Base-by-base conservation (phyloP, 805 yeast genomes). In the Starmerella scarabaei region DNA sequence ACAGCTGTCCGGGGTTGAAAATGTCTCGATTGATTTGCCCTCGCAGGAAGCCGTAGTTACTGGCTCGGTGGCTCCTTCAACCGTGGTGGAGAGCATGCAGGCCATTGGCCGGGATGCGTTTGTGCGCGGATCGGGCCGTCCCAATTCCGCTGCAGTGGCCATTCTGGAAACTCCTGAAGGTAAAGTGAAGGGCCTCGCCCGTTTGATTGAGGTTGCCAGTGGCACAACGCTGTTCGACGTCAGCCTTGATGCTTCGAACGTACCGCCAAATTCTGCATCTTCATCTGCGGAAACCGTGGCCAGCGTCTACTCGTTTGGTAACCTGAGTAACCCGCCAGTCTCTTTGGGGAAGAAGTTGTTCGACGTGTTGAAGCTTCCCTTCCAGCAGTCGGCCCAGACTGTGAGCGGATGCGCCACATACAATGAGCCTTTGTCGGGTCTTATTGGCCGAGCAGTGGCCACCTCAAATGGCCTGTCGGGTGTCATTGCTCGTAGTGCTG, bases 401-500 rank as follows among this genome's bases (percentile, higher is more conserved):
- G 38, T 34, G n/a, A 33, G 35, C 20, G 26, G 37, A 11, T 44
- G 45, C 40, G 36, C 48, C n/a, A 44, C 45, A 2, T 20, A 8
- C 19, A 35, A 37, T 19, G 15, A 33, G 7, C 30, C 43, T 2
- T 37, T 52, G 21, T 21, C 36, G 18, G 21, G 35, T 5, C 32
- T 51, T 18, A 45, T 53, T 16, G 57, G 57, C n/a, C 44, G 55
- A 17, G 43, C 54, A 2, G 40, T 48, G 7, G 42, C 43, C 34
- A 36, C 47, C 4, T 32, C 21, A 14, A 35, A 43, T 6, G 47
- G 41, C 16, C 61, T 81, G 8, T 77, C 77, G 36, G 97, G 98
- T 23, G 94, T 88, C 19, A 74, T 91, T 55, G 97, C 97, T 1
- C 71, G 97, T 54, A 80, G 93, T 53, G 97, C 98, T 1, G 98